phyloP scores from a whole-genome alignment of 164 flowering plant genomes.

The Nelumbo lutea region DNA sequence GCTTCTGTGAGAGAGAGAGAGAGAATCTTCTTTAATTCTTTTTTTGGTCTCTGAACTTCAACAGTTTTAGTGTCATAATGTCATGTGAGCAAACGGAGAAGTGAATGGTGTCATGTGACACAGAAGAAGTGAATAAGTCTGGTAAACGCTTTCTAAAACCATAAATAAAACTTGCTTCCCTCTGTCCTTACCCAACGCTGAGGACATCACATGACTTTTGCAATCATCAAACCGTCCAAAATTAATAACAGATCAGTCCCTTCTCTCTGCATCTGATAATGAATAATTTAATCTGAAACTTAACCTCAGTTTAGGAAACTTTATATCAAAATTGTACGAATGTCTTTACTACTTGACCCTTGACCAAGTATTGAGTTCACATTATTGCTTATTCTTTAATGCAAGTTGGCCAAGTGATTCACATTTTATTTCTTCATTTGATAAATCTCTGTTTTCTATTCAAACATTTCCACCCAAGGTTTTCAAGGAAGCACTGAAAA shows the following conservation, averaged over 20 bases:
- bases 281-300: not conserved
- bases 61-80: too few species aligned
- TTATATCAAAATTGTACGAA: slow-evolving; percentile 17
- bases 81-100: too few species aligned
- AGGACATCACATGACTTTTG: slow-evolving; percentile 9
- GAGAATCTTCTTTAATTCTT: too few species aligned
- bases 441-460: not conserved
- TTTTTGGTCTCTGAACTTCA: too few species aligned
- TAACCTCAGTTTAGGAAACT: not conserved
- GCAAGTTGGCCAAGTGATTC: slow-evolving; percentile 13
- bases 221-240: not conserved
- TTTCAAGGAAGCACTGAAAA: not conserved
- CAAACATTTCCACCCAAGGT: not conserved
- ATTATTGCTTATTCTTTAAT: slow-evolving; percentile 9
- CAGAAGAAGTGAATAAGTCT: slow-evolving; percentile 2
- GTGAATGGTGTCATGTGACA: not conserved
- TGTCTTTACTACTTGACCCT: slow-evolving; percentile 19
- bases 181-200: slow-evolving; percentile 2
- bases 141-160: not conserved
- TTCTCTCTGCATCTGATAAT: not conserved
- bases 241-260: not conserved
- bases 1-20: too few species aligned
- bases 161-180: not conserved
- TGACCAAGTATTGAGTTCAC: slow-evolving; percentile 20
- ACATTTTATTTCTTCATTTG: slow-evolving; percentile 1